Evolutionary conservation across 441 rosid genomes (phyloP).

Genomic region (Populus hybrid): DNA sequence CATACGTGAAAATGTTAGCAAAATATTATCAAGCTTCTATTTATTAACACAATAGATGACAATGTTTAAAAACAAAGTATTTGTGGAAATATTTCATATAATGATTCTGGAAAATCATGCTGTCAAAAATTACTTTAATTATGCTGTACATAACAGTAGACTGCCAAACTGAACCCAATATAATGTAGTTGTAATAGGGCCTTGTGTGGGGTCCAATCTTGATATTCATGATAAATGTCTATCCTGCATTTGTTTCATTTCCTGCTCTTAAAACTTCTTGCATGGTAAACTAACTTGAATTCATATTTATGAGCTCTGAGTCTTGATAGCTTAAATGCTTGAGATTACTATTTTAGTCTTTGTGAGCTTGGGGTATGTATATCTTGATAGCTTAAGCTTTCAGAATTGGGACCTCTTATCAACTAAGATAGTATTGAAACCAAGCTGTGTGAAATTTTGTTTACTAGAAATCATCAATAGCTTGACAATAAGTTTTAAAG

Average conservation of each 20-base stretch:
- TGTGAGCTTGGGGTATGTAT: not conserved
- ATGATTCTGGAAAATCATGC: not conserved
- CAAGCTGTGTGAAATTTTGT: not conserved
- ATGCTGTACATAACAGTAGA: not conserved
- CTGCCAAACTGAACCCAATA: not conserved
- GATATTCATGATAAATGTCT: not conserved
- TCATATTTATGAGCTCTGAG: not conserved
- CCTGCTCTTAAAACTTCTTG: not conserved
- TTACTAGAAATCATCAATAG: not conserved
- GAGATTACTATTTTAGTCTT: not conserved
- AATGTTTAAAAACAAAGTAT: not conserved
- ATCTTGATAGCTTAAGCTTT: not conserved
- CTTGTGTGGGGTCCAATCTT: not conserved
- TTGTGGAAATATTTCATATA: not conserved
- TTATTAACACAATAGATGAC: not conserved
- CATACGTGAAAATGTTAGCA: constrained; percentile 8
- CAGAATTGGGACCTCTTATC: not conserved
- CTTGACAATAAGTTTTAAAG: not conserved
- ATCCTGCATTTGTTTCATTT: not conserved
- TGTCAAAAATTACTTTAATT: not conserved
- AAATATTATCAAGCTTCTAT: not conserved
- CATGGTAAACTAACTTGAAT: not conserved
- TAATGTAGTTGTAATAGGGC: not conserved
- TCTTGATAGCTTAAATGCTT: not conserved
- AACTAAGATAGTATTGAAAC: not conserved